Conservation (phyloP, 2,329 filamentous ascomycete genomes). For the Pyricularia grisea region DNA sequence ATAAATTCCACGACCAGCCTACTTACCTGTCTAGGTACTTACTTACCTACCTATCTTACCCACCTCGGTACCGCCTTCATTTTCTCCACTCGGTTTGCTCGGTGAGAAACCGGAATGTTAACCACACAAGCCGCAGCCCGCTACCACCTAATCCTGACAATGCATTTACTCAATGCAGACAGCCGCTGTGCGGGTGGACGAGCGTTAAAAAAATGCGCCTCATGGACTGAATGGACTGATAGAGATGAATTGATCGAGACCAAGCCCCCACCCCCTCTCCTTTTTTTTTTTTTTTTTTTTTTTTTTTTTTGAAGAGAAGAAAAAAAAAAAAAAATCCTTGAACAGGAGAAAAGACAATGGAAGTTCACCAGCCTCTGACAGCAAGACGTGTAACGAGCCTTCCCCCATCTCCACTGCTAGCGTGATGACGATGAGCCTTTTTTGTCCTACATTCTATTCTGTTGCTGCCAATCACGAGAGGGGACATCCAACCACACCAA, state of each 20-base stretch:
- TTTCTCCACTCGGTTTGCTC: neutral
- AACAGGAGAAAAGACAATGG: too few species aligned
- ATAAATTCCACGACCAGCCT: too few species aligned
- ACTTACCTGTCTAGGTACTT: too few species aligned
- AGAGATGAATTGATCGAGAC: too few species aligned
- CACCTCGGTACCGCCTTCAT: too few species aligned
- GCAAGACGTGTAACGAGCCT: neutral
- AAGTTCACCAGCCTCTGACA: neutral
- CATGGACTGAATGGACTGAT: too few species aligned
- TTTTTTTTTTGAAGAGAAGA: too few species aligned
- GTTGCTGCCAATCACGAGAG: neutral
- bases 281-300: too few species aligned
- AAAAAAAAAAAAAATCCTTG: too few species aligned
- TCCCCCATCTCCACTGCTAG: neutral
- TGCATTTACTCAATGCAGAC: neutral
- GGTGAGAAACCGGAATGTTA: neutral
- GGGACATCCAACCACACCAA: neutral
- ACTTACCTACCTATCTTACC: too few species aligned
- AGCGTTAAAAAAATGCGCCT: neutral
- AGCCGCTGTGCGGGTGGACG: neutral
- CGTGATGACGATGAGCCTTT: neutral
- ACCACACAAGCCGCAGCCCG: neutral
- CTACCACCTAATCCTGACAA: too few species aligned
- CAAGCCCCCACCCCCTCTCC: too few species aligned
- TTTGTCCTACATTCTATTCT: neutral